Evolutionary conservation across 2,329 filamentous ascomycete genomes (phyloP).

Genomic region (Xenoacremonium recifei): DNA sequence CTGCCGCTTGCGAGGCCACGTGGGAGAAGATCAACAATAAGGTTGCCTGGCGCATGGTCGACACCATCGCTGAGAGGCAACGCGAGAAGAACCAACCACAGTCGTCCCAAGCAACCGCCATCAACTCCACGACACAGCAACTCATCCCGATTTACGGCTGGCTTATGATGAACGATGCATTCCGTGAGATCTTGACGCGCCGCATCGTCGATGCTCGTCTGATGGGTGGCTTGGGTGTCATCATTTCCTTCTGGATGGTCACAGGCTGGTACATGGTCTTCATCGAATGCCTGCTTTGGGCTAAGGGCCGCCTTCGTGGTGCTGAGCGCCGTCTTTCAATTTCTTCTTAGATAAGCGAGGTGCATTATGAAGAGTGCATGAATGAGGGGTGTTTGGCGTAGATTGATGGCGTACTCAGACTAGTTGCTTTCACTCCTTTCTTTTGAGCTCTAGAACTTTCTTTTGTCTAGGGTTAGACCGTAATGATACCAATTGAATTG

Average conservation of each 20-base stretch:
- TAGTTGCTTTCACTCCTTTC: neutral
- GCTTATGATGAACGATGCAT: constrained; percentile 40
- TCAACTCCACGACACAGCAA: constrained; percentile 25
- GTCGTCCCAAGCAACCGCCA: constrained; percentile 9
- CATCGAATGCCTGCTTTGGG: constrained; percentile 43
- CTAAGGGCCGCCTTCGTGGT: constrained; percentile 30
- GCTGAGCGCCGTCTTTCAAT: constrained; percentile 23
- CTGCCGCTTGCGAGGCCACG: constrained; percentile 60
- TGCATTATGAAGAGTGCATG: neutral
- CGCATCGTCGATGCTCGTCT: constrained; percentile 43
- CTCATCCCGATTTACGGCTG: constrained; percentile 43
- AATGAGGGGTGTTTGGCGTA: neutral
- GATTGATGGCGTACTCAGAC: neutral
- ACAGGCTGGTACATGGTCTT: constrained; percentile 50
- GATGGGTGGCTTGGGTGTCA: constrained; percentile 44
- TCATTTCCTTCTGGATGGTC: constrained; percentile 47
- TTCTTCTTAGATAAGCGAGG: neutral
- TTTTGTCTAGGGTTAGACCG: neutral
- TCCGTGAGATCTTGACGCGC: constrained; percentile 34
- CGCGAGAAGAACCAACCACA: constrained; percentile 24
- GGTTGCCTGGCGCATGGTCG: constrained; percentile 63
- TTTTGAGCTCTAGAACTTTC: neutral
- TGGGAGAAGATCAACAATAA: constrained; percentile 73
- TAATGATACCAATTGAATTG: neutral
- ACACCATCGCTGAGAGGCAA: constrained; percentile 48